A percentile compares a stretch with the other conserved stretches of the same genome.
Evolutionary conservation across 2,329 filamentous ascomycete species (phyloP).

Genomic region (Rosellinia necatrix): DNA sequence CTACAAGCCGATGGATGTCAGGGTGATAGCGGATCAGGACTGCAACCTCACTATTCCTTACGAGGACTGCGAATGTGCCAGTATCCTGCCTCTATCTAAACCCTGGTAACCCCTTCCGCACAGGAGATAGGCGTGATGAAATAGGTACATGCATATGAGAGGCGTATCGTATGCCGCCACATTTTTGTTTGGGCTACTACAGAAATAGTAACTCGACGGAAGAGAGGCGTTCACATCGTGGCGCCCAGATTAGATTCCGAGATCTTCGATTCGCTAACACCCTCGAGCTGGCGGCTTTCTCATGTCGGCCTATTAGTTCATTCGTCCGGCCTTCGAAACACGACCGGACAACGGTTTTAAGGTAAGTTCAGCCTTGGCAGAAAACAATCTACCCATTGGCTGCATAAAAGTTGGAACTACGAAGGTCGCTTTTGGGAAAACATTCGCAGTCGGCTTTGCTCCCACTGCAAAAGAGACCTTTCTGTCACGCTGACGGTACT

Average conservation of each 20-base stretch:
- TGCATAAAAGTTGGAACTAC: neutral
- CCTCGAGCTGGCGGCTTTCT: too few species aligned
- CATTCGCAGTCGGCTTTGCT: slow-evolving; percentile 2
- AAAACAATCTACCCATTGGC: neutral
- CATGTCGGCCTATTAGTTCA: neutral
- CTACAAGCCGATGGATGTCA: slow-evolving; percentile 16
- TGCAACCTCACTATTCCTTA: slow-evolving; percentile 4
- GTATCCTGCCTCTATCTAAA: neutral
- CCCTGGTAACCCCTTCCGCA: neutral
- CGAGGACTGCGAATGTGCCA: neutral
- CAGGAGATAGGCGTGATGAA: neutral
- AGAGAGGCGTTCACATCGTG: too few species aligned
- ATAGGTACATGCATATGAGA: neutral
- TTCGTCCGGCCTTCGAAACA: neutral
- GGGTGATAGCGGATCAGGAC: slow-evolving; percentile 20
- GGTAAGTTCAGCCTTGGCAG: neutral
- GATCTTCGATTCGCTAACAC: neutral
- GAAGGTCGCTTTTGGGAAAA: neutral
- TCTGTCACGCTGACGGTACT: slow-evolving; percentile 23
- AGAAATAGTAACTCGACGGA: neutral
- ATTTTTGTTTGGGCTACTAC: neutral
- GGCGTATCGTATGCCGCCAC: neutral
- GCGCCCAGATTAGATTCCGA: too few species aligned
- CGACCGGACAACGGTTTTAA: neutral
- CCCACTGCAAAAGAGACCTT: slow-evolving; percentile 10